Base-by-base conservation (phyloP, 2,329 filamentous ascomycete genomes). In the Aspergillus brunneoviolaceus region DNA sequence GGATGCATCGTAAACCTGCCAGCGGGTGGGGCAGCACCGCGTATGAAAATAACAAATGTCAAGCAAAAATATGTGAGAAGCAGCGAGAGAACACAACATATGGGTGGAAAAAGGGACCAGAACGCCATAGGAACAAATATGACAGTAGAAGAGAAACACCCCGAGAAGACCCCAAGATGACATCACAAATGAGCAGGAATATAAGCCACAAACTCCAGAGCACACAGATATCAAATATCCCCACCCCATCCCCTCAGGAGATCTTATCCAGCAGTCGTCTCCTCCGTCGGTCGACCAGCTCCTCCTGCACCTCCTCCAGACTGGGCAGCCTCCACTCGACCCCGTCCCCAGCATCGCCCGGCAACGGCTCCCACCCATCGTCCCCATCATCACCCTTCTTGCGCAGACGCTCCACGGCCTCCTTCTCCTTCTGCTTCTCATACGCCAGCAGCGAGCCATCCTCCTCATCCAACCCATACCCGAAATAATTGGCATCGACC, bases 401-500 rank as follows among this genome's bases (percentile, higher is more conserved):
- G 57, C 88, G 81, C 69, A 96, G 79, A 62, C 86, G 82, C 69
- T 92, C 88, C 61, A 86, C 82, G 0, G 92, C 92, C 74, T 96
- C 90, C 65, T 87, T 84, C 81, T 98, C 95, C 79, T 92, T 95
- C 70, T 86, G 82, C 50, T 81, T 84, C 81, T 99, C 95, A 74
- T 96, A 96, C 55, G 82, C 85, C 64, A 97, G 74, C 71, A 98
- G 74, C 50, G 84, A 86, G 0, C 89, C 91, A 74, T 96, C 92
- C 76, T 98, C 95, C 76, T 98, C 93, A 67, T 93, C 91, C 7
- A 93, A 84, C 62, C 92, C 93, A 76, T 96, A 99, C 47, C 95
- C 95, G 75, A 97, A 99, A 77, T 99, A 99, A 33, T 88, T 89
- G 12, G 95, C 95, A 77, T 99, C 92, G 9, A 99, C 93, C 67